Evolutionary conservation across 371 early-diverging fungal species (phyloP), one percentile per base, ranked within the genome.

Genomic region (Dinochytrium kinnereticum): DNA sequence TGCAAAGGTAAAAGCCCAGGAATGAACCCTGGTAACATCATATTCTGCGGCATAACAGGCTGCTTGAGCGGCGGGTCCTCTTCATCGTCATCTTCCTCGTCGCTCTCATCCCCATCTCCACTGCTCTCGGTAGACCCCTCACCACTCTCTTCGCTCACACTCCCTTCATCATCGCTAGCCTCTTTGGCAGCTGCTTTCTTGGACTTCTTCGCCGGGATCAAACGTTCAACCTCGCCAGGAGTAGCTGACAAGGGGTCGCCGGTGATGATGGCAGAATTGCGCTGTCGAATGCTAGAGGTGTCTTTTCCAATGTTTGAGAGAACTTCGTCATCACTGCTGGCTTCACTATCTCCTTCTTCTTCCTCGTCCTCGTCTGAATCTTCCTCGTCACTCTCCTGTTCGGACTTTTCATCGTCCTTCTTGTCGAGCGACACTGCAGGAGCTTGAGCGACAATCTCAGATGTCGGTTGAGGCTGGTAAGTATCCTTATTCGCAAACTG

Each of bases 141-240:
- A 5, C 57, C 57, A 74, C 75, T 65, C 53, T 72, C 71, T 30
- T 70, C 71, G 34, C 74, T 59, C 17, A 74, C 78, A 31, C 80
- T 79, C 7, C 72, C 77, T 1, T 73, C 76, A 37, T 74, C 76
- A 30, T 51, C 72, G n/a, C 69, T 79, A 3, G 64, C 72, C 31
- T 79, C 81, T 39, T 33, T 50, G 19, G 26, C 17, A 13, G 31
- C 21, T 31, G 26, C 57, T 37, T 68, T 70, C 34, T 61, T 71
- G 69, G 64, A 33, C 17, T 57, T 61, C 24, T 51, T 71, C 38
- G 17, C 31, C 21, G 33, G 28, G 34, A 39, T 68, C 28, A 67
- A 28, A 68, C n/a, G 30, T 26, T 55, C 57, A 10, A 26, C 26
- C 26, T 55, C 57, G 26, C 15, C 57, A 10, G 15, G 5, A 26